Conservation (phyloP, 352 stramenopile genomes). For the Phytophthora rubi region DNA sequence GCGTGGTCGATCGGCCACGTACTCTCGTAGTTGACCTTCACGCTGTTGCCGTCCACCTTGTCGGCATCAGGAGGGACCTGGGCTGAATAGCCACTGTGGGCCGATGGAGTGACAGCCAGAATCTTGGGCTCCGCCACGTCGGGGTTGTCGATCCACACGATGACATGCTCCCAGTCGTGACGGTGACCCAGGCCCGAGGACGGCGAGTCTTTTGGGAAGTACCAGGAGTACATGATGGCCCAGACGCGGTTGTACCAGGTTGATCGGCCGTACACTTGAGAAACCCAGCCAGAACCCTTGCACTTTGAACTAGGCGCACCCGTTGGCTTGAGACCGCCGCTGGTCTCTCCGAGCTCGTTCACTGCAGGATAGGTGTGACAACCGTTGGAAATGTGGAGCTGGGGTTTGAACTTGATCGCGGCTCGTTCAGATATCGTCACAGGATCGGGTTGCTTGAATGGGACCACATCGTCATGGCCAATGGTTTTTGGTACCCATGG, state of each 20-base stretch:
- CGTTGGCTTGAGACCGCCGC: neutral
- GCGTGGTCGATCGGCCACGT: conserved; percentile 5
- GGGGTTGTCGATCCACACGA: conserved; percentile 2
- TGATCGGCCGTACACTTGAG: neutral
- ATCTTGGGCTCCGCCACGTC: conserved; percentile 1
- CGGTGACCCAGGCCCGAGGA: neutral
- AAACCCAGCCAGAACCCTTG: conserved; percentile 1
- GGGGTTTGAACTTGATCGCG: conserved; percentile 4
- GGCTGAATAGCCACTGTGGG: neutral
- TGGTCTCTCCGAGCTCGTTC: neutral
- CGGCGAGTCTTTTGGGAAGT: conserved; percentile 3
- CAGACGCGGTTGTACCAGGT: conserved; percentile 4
- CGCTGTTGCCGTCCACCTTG: neutral
- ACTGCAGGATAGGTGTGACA: neutral
- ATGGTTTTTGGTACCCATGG: neutral
- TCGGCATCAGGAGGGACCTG: conserved; percentile 2
- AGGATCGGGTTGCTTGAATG: conserved; percentile 1
- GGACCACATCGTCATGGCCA: neutral
- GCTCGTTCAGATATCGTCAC: neutral
- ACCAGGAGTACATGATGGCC: conserved; percentile 7
- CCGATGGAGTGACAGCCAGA: neutral
- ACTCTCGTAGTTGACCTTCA: conserved; percentile 6
- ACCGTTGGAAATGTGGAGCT: conserved; percentile 3
- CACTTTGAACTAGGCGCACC: conserved; percentile 1
- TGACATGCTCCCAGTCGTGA: neutral